These are phyloP conservation scores for Thozetella sp. DNA, from an alignment of 495 filamentous ascomycete genomes.

Conservation along the genomic window DNA sequence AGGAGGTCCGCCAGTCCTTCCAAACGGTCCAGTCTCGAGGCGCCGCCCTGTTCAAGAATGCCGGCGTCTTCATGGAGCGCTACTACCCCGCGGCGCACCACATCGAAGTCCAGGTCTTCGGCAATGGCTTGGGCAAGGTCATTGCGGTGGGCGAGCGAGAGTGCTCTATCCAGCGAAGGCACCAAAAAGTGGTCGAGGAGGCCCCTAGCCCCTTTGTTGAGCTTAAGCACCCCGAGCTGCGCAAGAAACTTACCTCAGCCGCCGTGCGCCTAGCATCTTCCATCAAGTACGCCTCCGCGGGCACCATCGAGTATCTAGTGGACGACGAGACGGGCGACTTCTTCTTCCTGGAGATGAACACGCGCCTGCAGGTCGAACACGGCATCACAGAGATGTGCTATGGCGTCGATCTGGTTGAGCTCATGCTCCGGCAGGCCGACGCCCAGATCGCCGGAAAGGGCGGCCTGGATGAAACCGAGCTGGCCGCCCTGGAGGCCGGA, in stretches of 20 bases:
- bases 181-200: constrained; percentile 48
- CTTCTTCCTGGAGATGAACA: constrained; percentile 74
- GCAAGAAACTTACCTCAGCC: constrained; percentile 48
- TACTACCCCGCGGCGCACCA: constrained; percentile 52
- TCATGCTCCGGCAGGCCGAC: constrained; percentile 34
- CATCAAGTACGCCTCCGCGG: constrained; percentile 59
- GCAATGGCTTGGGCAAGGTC: constrained; percentile 50
- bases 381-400: constrained; percentile 64
- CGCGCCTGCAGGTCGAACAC: constrained; percentile 69
- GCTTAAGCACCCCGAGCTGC: constrained; percentile 36
- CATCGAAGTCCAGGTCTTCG: constrained; percentile 61
- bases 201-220: constrained; percentile 39
- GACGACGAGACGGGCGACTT: constrained; percentile 59
- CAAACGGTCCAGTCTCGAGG: constrained; percentile 30
- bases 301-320: constrained; percentile 67
- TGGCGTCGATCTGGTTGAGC: constrained; percentile 58
- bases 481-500: constrained; percentile 1
- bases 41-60: constrained; percentile 15
- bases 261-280: constrained; percentile 52
- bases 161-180: constrained; percentile 60
- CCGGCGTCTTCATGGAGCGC: constrained; percentile 37
- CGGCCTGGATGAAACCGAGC: not conserved
- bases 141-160: constrained; percentile 59
- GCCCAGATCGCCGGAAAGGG: constrained; percentile 9
- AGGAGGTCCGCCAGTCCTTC: constrained; percentile 41